These are phyloP conservation scores for Mucor plumbeus DNA, from an alignment of 371 early-diverging fungal species.

Conservation along the genomic window DNA sequence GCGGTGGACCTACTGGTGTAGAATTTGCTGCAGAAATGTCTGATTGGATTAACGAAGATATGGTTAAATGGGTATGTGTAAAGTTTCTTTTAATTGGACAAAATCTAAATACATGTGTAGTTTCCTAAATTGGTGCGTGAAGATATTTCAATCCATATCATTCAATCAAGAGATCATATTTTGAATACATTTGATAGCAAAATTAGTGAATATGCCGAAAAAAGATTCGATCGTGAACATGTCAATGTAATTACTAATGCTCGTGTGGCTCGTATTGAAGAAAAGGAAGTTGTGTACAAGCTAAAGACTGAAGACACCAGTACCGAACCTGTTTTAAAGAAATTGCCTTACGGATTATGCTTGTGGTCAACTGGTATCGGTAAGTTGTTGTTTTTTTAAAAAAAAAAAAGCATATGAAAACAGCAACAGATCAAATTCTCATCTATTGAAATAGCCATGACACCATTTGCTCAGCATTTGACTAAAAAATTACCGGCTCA, in stretches of 20 bases:
- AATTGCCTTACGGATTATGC: slow-evolving; percentile 73
- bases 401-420: too few relatives aligned
- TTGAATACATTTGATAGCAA: slow-evolving; percentile 81
- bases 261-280: slow-evolving; percentile 67
- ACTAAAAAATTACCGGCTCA: slow-evolving; percentile 59
- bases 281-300: slow-evolving; percentile 53
- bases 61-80: slow-evolving; percentile 63
- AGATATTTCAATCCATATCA: slow-evolving; percentile 70
- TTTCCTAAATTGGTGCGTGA: slow-evolving; percentile 67
- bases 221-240: slow-evolving; percentile 73
- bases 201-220: slow-evolving; percentile 72
- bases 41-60: slow-evolving; percentile 85
- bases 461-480: slow-evolving; percentile 64
- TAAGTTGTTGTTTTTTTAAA: slow-evolving; percentile 27
- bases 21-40: slow-evolving; percentile 87
- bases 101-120: slow-evolving; percentile 28
- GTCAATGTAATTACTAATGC: slow-evolving; percentile 79
- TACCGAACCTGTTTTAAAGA: slow-evolving; percentile 19
- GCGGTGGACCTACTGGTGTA: slow-evolving; percentile 83
- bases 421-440: too few relatives aligned
- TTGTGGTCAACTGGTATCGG: slow-evolving; percentile 90
- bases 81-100: background rate
- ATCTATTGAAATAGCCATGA: slow-evolving; percentile 50
- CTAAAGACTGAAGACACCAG: slow-evolving; percentile 34
- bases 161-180: slow-evolving; percentile 81